Evolutionary conservation across 305 asterid genomes (phyloP), one percentile per base, ranked within the genome.

Genomic region (Fraxinus ornus): DNA sequence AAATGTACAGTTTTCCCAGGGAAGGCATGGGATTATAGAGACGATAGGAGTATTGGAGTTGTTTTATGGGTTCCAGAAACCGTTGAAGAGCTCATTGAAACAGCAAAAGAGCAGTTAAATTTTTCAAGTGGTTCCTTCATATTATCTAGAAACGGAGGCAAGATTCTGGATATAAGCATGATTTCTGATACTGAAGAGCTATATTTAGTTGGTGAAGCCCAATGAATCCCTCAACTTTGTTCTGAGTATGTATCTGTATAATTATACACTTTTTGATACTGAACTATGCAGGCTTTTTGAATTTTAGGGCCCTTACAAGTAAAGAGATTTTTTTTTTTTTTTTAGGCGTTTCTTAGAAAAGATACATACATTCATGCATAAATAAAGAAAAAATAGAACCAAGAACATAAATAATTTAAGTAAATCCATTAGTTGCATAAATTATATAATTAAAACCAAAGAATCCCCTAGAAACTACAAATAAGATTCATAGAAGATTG

Each of bases 131-230:
- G 78, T 36, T 83, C 86, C 76, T 75, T 80, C 68, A 73, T 90
- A 72, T 70, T 89, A 71, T 87, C 89, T 62, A 90, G 85, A 76
- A 75, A 82, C 52, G 89, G 90, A 21, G 90, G 87, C 81, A 87
- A 80, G 79, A 86, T 89, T 84, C 80, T 84, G 81, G 89, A 87
- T 52, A 66, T 76, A 15, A 74, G 78, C 74, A 55, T 85, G 84
- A 86, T 89, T 17, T 73, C 64, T 47, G 84, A 85, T 80, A 47
- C 81, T 44, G 86, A 90, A 70, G 84, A 80, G 55, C 83, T 89
- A 79, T 89, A 82, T 83, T 41, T 88, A 64, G 86, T 75, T 24
- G 75, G 81, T 36, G 88, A 85, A 82, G 79, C 39, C 37, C 75
- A 68, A 13, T 68, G 75, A 57, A 57, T 57, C 68, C 22, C 68